Base-by-base conservation (phyloP, 2,329 filamentous ascomycete genomes). In the Botrytis sinoallii region DNA sequence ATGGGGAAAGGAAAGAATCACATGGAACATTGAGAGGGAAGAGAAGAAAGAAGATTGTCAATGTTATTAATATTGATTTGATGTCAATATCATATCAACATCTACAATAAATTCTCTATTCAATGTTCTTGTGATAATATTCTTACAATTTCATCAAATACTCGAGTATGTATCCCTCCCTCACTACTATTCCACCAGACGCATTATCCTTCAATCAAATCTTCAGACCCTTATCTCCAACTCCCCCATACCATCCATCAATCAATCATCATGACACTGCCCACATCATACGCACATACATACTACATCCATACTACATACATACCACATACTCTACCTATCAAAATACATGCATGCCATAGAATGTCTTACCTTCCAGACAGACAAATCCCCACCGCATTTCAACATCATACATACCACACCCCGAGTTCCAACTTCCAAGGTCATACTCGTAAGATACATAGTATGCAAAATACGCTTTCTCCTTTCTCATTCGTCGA, bases 331-430 rank as follows among this genome's bases (percentile, higher is more conserved):
- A 32, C 32, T 32, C 22, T 20, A 61, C 35, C 38, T 25, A 25
- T 35, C 59, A 61, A 8, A 40, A 7, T n/a, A 14, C 35, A 61
- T 63, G 60, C 38, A 44, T 64, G 38, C 61, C 16, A 64, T 40
- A 64, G 25, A 64, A 64, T 64, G 61, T 64, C 61, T 64, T 64
- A 64, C 14, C 40, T 42, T 64, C 38, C 38, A 63, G 48, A 52
- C 48, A 52, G 48, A n/a, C 48, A n/a, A 10, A 64, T 64, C 38
- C 25, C 60, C 38, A 42, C 38, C 60, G 10, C 22, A 38, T 16
- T 7, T 40, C 60, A 18, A 63, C 38, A 40, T 29, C n/a, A 57
- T 40, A 10, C 61, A 44, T 29, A 44, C 61, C 61, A 44, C 44
- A 44, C 61, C 38, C 40, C 38, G 61, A 64, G 61, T 42, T 63